Base-by-base conservation (phyloP, 1,284 basidiomycete species). In the Abortiporus biennis region DNA sequence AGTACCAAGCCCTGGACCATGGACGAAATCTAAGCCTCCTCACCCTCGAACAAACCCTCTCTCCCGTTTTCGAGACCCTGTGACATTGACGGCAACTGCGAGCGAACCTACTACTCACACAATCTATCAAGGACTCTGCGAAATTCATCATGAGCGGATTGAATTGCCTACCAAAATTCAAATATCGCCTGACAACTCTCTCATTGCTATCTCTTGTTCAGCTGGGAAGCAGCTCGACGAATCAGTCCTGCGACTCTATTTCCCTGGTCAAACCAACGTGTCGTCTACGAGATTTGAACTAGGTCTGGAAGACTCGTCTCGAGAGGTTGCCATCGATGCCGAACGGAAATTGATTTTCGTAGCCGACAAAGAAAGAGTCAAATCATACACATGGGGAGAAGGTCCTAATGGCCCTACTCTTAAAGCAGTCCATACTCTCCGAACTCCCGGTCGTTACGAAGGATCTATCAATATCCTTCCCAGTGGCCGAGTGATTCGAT, bases 71-170 rank as follows among this genome's bases (percentile, higher is more conserved):
- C 49, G 54, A 17, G 46, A 48, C 3, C 44, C 46, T 25, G 33
- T 54, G 11, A 32, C 43, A 3, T 39, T 50, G 12, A 47, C 54
- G 5, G 41, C 51, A 1, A 49, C 54, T 3, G 40, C n/a, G n/a
- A 38, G 50, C 0, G 52, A 53, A 12, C 54, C 58, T 3, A 22
- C 54, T 4, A 62, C 61, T 3, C 57, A 50, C 2, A 42, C 52
- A 11, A 54, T 71, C 13, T 62, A 59, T 40, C 52, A 68, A 41
- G 68, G 66, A 1, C 61, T 64, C 24, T 66, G 61, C 45, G 65
- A 69, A 42, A 53, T 68, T 21, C 46, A 48, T 2, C 47, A 45
- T 38, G 49, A 54, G 12, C 24, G 36, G 2, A 54, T 57, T 16
- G 11, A 22, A 16, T 5, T 23, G 1, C 61, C 63, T 4, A 45